A percentile compares a stretch with the other conserved stretches of the same genome.
These are phyloP conservation scores for Ceratocystis diversiconidia DNA, from an alignment of 2,329 filamentous ascomycete genomes.

Conservation along the genomic window DNA sequence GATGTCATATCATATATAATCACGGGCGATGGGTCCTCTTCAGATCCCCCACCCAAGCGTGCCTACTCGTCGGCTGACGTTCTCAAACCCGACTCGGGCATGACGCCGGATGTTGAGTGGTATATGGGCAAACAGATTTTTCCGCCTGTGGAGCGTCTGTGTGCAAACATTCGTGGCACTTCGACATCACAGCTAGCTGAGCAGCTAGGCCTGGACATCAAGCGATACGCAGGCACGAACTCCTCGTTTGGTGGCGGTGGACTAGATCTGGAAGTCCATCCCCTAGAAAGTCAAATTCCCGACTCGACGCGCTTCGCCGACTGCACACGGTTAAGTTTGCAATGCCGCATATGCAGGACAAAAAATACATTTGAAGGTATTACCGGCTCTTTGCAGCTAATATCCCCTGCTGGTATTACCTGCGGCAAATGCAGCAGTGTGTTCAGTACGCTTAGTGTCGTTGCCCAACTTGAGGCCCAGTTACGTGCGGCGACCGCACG, in stretches of 20 bases:
- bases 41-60: slow-evolving; percentile 67
- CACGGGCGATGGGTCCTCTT: slow-evolving; percentile 52
- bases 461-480: slow-evolving; percentile 76
- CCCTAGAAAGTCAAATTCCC: slow-evolving; percentile 85
- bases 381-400: slow-evolving; percentile 37
- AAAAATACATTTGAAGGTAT: slow-evolving; percentile 66
- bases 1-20: slow-evolving; percentile 96
- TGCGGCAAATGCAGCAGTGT: slow-evolving; percentile 55
- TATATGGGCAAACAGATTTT: slow-evolving; percentile 98
- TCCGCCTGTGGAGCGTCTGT: slow-evolving; percentile 92
- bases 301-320: slow-evolving; percentile 81
- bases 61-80: slow-evolving; percentile 80
- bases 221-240: slow-evolving; percentile 53
- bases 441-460: slow-evolving; percentile 57
- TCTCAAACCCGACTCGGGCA: slow-evolving; percentile 56
- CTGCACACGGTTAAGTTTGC: slow-evolving; percentile 59
- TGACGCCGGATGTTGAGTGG: slow-evolving; percentile 89
- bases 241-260: slow-evolving; percentile 24
- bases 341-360: slow-evolving; percentile 67
- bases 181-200: slow-evolving; percentile 82
- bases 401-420: slow-evolving; percentile 59
- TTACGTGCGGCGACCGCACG: slow-evolving; percentile 62
- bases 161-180: slow-evolving; percentile 86
- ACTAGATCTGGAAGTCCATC: slow-evolving; percentile 59
- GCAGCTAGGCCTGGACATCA: slow-evolving; percentile 80